Evolutionary conservation across 805 yeast species (phyloP).

Genomic region (Clavispora fructus): DNA sequence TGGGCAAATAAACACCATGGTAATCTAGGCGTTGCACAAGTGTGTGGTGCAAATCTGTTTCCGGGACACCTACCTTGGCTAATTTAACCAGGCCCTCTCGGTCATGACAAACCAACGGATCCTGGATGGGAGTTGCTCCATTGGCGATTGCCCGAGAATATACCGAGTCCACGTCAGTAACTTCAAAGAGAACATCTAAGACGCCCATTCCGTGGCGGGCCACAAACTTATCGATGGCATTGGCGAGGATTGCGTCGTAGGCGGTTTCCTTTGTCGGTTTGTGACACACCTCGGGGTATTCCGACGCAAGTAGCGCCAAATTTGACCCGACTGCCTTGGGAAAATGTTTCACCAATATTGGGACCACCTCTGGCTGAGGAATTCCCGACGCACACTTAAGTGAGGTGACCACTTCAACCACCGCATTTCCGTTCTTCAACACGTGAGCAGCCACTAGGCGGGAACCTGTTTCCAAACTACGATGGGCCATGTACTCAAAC

Average conservation of each 20-base stretch:
- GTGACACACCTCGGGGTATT: not conserved
- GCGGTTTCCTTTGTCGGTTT: not conserved
- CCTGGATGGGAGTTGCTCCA: slow-evolving; percentile 44
- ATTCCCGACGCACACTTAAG: slow-evolving; percentile 17
- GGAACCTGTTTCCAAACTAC: slow-evolving; percentile 67
- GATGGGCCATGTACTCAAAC: slow-evolving; percentile 55
- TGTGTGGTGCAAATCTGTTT: slow-evolving; percentile 68
- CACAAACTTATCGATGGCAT: slow-evolving; percentile 21
- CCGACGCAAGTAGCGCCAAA: not conserved
- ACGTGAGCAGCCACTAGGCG: slow-evolving; percentile 54
- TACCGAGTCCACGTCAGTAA: slow-evolving; percentile 42
- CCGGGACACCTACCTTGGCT: slow-evolving; percentile 42
- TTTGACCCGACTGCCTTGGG: not conserved
- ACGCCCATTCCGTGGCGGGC: slow-evolving; percentile 70
- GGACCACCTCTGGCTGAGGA: slow-evolving; percentile 8
- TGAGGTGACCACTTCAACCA: slow-evolving; percentile 44
- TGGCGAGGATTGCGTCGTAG: slow-evolving; percentile 4
- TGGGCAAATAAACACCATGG: slow-evolving; percentile 49
- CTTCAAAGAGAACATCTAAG: slow-evolving; percentile 69
- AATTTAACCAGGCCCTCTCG: slow-evolving; percentile 43
- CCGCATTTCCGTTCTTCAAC: slow-evolving; percentile 49
- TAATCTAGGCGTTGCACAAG: slow-evolving; percentile 46
- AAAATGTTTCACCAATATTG: not conserved
- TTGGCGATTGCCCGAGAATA: slow-evolving; percentile 42
- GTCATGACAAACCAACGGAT: slow-evolving; percentile 33